phyloP scores from a whole-genome alignment of 768 basidiomycete species.

The Leccinum boreale region DNA sequence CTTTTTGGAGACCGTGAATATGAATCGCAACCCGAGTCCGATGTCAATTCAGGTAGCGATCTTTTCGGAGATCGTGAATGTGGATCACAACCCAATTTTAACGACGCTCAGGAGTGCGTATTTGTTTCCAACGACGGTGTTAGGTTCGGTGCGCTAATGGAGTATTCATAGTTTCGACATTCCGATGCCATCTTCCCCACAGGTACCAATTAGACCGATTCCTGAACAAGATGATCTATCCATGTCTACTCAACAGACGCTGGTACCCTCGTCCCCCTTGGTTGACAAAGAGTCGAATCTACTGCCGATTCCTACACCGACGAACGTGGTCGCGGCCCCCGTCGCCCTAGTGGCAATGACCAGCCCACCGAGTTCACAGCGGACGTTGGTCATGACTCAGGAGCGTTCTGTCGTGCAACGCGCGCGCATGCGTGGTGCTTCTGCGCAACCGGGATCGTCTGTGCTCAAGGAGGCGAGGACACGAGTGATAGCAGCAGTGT shows the following conservation, averaged over 20 bases:
- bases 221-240: constrained; percentile 8
- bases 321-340: neutral
- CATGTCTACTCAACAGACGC: constrained; percentile 23
- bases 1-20: constrained; percentile 21
- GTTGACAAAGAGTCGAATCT: neutral
- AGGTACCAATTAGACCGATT: neutral
- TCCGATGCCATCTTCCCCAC: neutral
- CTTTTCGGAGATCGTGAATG: constrained; percentile 21
- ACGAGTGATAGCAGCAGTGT: neutral
- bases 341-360: neutral
- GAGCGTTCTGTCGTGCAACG: constrained; percentile 1
- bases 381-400: constrained; percentile 1
- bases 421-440: constrained; percentile 7
- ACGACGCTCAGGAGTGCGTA: constrained; percentile 14
- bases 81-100: neutral
- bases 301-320: neutral
- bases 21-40: neutral
- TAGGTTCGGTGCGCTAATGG: neutral
- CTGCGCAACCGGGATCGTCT: constrained; percentile 14
- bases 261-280: constrained; percentile 20
- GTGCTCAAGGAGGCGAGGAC: neutral
- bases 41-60: constrained; percentile 9
- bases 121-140: neutral
- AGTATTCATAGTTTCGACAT: constrained; percentile 2
- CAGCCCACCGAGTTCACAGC: constrained; percentile 9